phyloP scores from a whole-genome alignment of 257 asterid species.

The Rehmannia glutinosa region DNA sequence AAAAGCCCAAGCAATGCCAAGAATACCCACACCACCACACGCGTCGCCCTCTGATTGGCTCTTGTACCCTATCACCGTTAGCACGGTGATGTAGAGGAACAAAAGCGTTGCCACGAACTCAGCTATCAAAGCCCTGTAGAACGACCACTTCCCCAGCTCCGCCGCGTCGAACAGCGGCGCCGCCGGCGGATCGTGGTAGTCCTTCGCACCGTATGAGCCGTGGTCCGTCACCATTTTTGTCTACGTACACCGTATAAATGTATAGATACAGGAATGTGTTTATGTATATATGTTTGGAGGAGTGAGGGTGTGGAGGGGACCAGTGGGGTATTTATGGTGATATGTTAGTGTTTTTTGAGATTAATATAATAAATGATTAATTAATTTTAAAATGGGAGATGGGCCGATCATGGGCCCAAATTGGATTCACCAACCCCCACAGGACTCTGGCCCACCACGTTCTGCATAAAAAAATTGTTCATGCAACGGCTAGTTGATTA shows the following conservation, averaged over 20 bases:
- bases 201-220: slow-evolving; percentile 24
- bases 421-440: slow-evolving; percentile 34
- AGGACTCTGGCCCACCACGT: slow-evolving; percentile 14
- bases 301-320: neutral
- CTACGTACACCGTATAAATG: too few species aligned
- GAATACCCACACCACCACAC: slow-evolving; percentile 37
- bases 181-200: slow-evolving; percentile 45
- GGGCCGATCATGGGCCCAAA: slow-evolving; percentile 10
- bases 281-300: neutral
- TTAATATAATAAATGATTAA: neutral
- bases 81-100: slow-evolving; percentile 35
- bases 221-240: too few species aligned
- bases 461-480: neutral
- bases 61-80: slow-evolving; percentile 40
- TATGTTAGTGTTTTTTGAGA: neutral
- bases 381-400: neutral
- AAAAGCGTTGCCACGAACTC: slow-evolving; percentile 40
- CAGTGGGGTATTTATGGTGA: neutral
- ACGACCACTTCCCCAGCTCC: too few species aligned
- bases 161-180: slow-evolving; percentile 30
- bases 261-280: neutral
- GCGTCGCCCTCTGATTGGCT: slow-evolving; percentile 19
- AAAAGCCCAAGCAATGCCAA: slow-evolving; percentile 52
- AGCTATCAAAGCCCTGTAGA: slow-evolving; percentile 42
- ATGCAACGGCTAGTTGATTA: slow-evolving; percentile 25